Conservation (phyloP, 73 alveolate species). For the Effrenium voratum region DNA sequence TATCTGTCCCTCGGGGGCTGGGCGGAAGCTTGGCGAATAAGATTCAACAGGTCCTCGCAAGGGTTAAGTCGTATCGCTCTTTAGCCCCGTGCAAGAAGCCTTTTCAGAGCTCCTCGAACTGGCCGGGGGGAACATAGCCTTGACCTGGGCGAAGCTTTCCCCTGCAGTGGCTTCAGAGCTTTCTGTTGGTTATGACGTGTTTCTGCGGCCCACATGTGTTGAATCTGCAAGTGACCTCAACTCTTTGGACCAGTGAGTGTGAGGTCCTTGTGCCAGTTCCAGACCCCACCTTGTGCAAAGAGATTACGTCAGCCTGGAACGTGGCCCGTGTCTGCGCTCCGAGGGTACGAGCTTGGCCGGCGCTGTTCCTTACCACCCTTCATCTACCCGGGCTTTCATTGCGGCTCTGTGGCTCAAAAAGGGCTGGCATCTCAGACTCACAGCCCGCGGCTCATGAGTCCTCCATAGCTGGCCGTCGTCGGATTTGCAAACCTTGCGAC, state of each 20-base stretch:
- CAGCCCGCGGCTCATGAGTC: constrained; percentile 53
- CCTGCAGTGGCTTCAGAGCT: background rate
- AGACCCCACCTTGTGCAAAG: too few relatives aligned
- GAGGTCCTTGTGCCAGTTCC: too few relatives aligned
- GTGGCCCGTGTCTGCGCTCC: too few relatives aligned
- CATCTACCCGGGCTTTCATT: background rate
- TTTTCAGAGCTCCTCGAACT: constrained; percentile 42
- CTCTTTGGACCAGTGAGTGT: too few relatives aligned
- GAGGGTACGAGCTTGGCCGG: too few relatives aligned
- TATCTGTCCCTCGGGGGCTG: too few relatives aligned
- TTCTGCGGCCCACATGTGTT: too few relatives aligned
- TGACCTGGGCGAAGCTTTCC: constrained; percentile 6
- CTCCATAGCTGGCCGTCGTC: constrained; percentile 92
- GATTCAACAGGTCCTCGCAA: constrained; percentile 63
- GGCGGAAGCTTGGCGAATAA: constrained; percentile 84
- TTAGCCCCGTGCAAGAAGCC: background rate
- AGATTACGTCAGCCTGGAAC: too few relatives aligned
- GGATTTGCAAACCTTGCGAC: constrained; percentile 84
- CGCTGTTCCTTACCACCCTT: too few relatives aligned
- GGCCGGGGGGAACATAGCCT: constrained; percentile 93
- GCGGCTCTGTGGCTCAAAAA: background rate
- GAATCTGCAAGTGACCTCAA: too few relatives aligned
- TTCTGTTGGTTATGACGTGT: too few relatives aligned
- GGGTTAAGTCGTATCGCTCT: background rate
- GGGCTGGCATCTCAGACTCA: background rate